These are phyloP conservation scores for Pseudogymnoascus sp. DNA, from an alignment of 2,329 filamentous ascomycete species.

Conservation along the genomic window DNA sequence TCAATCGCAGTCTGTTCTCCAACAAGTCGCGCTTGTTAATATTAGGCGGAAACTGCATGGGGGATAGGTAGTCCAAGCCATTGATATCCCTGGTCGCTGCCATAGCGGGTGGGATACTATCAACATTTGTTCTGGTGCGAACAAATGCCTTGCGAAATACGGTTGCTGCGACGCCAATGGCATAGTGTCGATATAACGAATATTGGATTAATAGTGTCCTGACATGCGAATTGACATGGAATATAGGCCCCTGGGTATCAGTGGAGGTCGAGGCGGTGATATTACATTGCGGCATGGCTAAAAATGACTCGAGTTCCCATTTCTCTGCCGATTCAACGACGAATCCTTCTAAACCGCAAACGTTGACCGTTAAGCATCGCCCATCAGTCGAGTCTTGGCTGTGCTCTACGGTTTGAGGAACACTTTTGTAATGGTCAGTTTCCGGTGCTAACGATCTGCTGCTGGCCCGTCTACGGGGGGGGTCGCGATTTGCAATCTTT, in stretches of 20 bases:
- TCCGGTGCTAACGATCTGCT: slow-evolving; percentile 64
- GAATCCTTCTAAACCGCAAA: slow-evolving; percentile 78
- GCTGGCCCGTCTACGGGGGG: slow-evolving; percentile 60
- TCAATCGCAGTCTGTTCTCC: background rate
- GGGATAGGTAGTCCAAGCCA: slow-evolving; percentile 21
- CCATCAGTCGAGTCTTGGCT: slow-evolving; percentile 56
- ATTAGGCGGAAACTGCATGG: slow-evolving; percentile 23
- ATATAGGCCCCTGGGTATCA: slow-evolving; percentile 77
- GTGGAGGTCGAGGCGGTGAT: slow-evolving; percentile 76
- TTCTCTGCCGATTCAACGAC: slow-evolving; percentile 82
- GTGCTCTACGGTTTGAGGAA: slow-evolving; percentile 46
- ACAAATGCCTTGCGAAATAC: slow-evolving; percentile 67
- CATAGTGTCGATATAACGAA: slow-evolving; percentile 89
- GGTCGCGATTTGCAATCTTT: slow-evolving; percentile 52
- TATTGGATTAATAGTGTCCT: slow-evolving; percentile 78
- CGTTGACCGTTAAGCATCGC: slow-evolving; percentile 70
- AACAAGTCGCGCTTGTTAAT: slow-evolving; percentile 11
- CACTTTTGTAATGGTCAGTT: slow-evolving; percentile 48
- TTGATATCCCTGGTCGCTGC: slow-evolving; percentile 14
- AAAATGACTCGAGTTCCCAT: slow-evolving; percentile 76
- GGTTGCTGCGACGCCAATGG: slow-evolving; percentile 70
- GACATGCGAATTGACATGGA: slow-evolving; percentile 77
- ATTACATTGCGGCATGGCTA: slow-evolving; percentile 81
- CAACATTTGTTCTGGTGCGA: slow-evolving; percentile 40
- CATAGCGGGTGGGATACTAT: slow-evolving; percentile 11